These are phyloP conservation scores for Solanum gandarillasii DNA, from an alignment of 257 asterid genomes.

Conservation along the genomic window DNA sequence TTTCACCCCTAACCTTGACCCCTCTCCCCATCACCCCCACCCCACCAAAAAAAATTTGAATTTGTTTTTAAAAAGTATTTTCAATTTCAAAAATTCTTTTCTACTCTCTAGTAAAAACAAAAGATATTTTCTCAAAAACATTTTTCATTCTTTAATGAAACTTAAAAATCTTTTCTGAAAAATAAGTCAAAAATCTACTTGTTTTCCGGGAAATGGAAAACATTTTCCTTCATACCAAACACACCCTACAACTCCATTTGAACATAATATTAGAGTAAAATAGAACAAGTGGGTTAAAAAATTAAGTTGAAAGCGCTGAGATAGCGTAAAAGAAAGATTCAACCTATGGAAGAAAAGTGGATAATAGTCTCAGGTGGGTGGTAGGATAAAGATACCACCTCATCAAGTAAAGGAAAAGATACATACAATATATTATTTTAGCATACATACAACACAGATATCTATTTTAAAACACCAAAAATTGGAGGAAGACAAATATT, in stretches of 20 bases:
- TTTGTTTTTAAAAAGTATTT: no score
- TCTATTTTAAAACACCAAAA: neutral
- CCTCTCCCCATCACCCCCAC: no score
- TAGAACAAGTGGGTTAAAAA: neutral
- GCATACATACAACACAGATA: neutral
- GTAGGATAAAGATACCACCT: neutral
- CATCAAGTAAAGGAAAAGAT: neutral
- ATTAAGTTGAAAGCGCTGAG: neutral
- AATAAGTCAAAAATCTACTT: no score
- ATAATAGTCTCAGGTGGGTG: neutral
- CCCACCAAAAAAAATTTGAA: no score
- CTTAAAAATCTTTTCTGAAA: no score
- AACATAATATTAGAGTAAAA: neutral
- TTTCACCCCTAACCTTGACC: no score
- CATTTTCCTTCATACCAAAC: neutral
- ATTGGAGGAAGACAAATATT: neutral
- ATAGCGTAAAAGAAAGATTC: neutral
- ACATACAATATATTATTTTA: neutral
- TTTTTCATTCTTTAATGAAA: no score
- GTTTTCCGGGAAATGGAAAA: no score
- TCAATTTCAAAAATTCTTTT: no score
- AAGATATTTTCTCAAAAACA: no score
- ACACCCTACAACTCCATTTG: neutral
- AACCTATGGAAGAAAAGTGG: neutral
- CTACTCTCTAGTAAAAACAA: no score